Base-by-base conservation (phyloP, 495 filamentous ascomycete genomes). In the Friedmanniomyces simplex region DNA sequence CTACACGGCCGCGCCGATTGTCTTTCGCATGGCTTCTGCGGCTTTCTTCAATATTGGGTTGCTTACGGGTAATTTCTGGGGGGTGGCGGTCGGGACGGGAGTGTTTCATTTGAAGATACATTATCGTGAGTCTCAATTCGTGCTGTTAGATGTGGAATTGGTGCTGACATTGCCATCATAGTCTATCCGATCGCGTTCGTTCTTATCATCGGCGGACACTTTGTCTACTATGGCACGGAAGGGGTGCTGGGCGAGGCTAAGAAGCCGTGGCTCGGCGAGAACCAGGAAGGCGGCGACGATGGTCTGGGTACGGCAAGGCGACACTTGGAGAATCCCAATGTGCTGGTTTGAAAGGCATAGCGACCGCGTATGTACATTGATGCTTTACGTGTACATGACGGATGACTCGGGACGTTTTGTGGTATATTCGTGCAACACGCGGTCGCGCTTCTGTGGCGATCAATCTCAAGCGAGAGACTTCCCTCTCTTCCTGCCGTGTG, bases 31-130 rank as follows among this genome's bases (percentile, higher is more conserved):
- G 68, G 82, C 87, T 4, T 85, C 79, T 10, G 93, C 93, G 0
- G 93, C 91, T 20, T 96, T 98, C 74, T 96, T 96, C 76, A 94
- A 98, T 70, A 89, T 98, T 68, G 89, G 84, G 28, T 75, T 98
- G 66, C 76, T 98, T 51, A 98, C 94, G 20, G 87, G 83, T 66
- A 97, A 95, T 72, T 97, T 97, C 76, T 97, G 94, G 91, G 89
- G 89, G 65, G 87, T 94, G 26, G 81, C 89, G 59, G 91, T 98
- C 63, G 93, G 93, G 43, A 77, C 94, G 54, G 76, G 82, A 62
- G 84, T 96, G 42, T 96, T 98, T 69, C 80, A 85, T 41, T 82
- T 87, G 59, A 68, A 71, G 18, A 81, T 98, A 57, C 86, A 93
- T 71, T 95, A 81, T 77, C 76, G 46, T 49, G 22, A 49, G 46